These are phyloP conservation scores for Calonectria fujianensis DNA, from an alignment of 2,329 filamentous ascomycete species.

Conservation along the genomic window DNA sequence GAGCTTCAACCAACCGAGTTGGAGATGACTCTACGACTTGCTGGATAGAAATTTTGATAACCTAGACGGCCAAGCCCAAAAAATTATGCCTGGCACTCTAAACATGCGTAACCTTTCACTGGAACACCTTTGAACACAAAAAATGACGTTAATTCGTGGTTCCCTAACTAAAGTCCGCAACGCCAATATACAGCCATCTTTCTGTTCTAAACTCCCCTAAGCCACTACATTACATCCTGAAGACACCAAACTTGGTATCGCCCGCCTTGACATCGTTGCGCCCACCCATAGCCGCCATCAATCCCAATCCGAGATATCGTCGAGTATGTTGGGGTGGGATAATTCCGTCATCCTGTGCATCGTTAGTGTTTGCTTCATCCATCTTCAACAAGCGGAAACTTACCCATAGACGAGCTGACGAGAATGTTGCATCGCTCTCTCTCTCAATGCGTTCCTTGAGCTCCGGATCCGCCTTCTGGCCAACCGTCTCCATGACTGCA, in stretches of 20 bases:
- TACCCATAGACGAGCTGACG: slow-evolving; percentile 91
- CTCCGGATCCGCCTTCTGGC: slow-evolving; percentile 86
- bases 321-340: slow-evolving; percentile 87
- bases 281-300: slow-evolving; percentile 82
- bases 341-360: slow-evolving; percentile 81
- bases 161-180: slow-evolving; percentile 1
- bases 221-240: slow-evolving; percentile 86
- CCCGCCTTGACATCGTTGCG: slow-evolving; percentile 76
- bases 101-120: background rate
- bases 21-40: no score
- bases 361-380: slow-evolving; percentile 29
- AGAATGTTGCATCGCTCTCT: slow-evolving; percentile 93
- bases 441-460: slow-evolving; percentile 89
- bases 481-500: slow-evolving; percentile 95
- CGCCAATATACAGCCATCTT: slow-evolving; percentile 15
- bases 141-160: slow-evolving; percentile 1
- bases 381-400: slow-evolving; percentile 52
- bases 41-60: no score
- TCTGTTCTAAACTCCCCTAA: background rate
- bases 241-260: slow-evolving; percentile 85
- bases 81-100: background rate
- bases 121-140: background rate
- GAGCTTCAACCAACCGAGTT: no score
- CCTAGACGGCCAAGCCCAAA: no score
- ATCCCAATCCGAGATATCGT: slow-evolving; percentile 81